These are phyloP conservation scores for Yamadazyma conglobata DNA, from an alignment of 1,139 yeast genomes.

Conservation along the genomic window DNA sequence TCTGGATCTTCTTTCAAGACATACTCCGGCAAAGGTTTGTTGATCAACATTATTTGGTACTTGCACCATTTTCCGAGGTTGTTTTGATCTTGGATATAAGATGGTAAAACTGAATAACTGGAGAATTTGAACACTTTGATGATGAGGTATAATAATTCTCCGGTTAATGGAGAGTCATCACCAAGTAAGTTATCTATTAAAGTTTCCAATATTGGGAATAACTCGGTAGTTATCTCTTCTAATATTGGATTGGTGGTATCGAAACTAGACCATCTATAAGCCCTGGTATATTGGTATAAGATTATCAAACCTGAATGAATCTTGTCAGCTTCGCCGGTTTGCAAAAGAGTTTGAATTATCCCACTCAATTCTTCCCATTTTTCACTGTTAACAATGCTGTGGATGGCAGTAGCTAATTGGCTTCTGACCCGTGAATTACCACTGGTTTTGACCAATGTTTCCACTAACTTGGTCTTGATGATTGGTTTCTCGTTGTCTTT, in stretches of 20 bases:
- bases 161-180: constrained; percentile 32
- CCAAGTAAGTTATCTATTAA: constrained; percentile 41
- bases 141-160: constrained; percentile 58
- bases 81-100: constrained; percentile 49
- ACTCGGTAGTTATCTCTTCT: constrained; percentile 44
- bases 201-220: constrained; percentile 56
- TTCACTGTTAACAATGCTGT: constrained; percentile 38
- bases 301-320: constrained; percentile 57
- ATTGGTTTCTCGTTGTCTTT: constrained; percentile 46
- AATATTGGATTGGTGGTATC: constrained; percentile 44
- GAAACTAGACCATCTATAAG: constrained; percentile 54
- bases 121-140: constrained; percentile 64
- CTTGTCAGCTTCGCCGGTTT: constrained; percentile 47
- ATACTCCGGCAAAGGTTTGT: constrained; percentile 37
- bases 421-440: constrained; percentile 32
- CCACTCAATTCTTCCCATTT: constrained; percentile 45
- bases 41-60: constrained; percentile 51
- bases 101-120: constrained; percentile 55
- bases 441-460: constrained; percentile 37
- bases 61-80: constrained; percentile 65
- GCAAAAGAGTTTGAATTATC: constrained; percentile 38
- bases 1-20: constrained; percentile 40
- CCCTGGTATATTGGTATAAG: constrained; percentile 52
- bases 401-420: constrained; percentile 44
- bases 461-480: constrained; percentile 52